phyloP scores from a whole-genome alignment of 225 moss, liverwort and hornwort species.

The Sphagnum tenellum region DNA sequence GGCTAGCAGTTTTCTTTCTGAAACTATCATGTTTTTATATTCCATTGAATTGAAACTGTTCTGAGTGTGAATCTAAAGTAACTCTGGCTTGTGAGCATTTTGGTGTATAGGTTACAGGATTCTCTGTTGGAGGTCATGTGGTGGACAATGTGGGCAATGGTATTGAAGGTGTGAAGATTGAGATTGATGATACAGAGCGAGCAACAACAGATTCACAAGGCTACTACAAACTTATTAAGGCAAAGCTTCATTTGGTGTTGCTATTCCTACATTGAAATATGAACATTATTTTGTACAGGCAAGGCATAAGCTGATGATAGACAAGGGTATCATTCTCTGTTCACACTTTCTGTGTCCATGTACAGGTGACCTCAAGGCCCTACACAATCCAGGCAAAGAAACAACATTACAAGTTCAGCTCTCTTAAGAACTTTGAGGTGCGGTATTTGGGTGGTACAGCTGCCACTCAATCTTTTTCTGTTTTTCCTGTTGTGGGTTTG shows the following conservation, averaged over 20 bases:
- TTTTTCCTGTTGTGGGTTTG: too few species aligned
- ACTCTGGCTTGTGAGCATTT: not conserved
- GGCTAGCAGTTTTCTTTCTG: not conserved
- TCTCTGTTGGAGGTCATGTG: slow-evolving; percentile 83
- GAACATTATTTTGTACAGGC: too few species aligned
- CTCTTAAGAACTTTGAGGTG: slow-evolving; percentile 70
- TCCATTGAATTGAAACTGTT: too few species aligned
- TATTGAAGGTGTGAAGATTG: slow-evolving; percentile 67
- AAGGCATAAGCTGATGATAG: too few species aligned
- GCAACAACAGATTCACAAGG: slow-evolving; percentile 61
- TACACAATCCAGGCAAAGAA: slow-evolving; percentile 69
- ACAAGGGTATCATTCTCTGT: too few species aligned
- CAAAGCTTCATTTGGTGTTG: slow-evolving; percentile 1
- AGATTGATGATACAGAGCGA: slow-evolving; percentile 51
- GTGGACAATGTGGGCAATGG: slow-evolving; percentile 55
- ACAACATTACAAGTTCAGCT: slow-evolving; percentile 52
- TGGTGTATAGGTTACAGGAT: slow-evolving; percentile 65
- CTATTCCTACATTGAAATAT: too few species aligned
- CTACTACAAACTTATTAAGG: slow-evolving; percentile 87
- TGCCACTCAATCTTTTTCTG: too few species aligned
- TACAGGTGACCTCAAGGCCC: slow-evolving; percentile 51
- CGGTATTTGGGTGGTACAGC: not conserved
- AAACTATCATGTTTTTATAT: not conserved
- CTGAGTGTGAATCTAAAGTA: too few species aligned
- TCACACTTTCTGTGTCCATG: too few species aligned